Evolutionary conservation across 1,284 basidiomycete genomes (phyloP), one percentile per base, ranked within the genome.

Genomic region (Sporisorium exsertum): DNA sequence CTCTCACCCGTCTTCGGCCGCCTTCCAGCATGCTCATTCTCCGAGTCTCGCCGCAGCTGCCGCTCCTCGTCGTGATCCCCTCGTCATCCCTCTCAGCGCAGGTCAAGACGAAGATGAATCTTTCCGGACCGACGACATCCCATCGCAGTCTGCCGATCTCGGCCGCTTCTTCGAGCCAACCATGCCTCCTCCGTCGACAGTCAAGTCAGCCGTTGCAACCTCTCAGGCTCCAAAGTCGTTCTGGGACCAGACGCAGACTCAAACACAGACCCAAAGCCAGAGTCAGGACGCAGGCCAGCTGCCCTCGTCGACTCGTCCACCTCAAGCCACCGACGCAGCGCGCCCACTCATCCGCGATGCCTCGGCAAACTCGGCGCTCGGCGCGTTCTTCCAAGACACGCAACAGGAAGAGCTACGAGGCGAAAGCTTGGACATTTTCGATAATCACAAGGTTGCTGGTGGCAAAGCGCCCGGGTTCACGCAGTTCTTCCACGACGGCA

Each of bases 341-440:
- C 58, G 63, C 32, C 18, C 35, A 3, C 49, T 75, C n/a, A 49
- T 52, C 15, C 63, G 67, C 26, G 63, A 66, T 13, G 58, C 33
- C 2, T 80, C 81, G 4, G 74, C 68, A 46, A 70, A 70, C 26
- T 78, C 78, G 9, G 81, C 80, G 2, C 77, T 83, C 10, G 82
- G 79, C 13, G 81, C 81, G 40, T 83, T 83, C 67, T 83, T 83
- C 59, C 64, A 78, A 27, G 73, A 70, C n/a, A 82, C 81, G 22
- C 81, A 81, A 45, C 73, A 77, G 33, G 61, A 72, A 32, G 60
- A 68, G 12, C 50, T 67, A 52, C 75, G 74, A 18, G 78, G 79
- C 16, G 78, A 77, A 35, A 79, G 75, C n/a, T 64, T 81, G 29
- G 77, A 82, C 61, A 68, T 83, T 22, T 77, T 82, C 47, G 75